Conservation (phyloP, 169 alveolate species). For the Cryptosporidium felis region DNA sequence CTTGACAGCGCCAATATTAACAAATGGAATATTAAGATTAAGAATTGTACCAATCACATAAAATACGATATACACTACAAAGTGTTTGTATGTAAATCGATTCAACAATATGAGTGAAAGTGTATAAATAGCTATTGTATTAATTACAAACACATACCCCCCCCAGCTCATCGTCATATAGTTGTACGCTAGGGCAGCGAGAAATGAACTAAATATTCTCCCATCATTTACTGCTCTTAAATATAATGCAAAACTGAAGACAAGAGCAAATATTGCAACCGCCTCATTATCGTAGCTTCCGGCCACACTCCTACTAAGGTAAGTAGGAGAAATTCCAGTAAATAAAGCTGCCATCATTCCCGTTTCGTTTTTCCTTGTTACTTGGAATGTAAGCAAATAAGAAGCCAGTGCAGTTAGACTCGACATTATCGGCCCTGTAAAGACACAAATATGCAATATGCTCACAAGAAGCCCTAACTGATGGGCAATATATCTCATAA, state of each 20-base stretch:
- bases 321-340: slow-evolving; percentile 95
- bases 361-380: slow-evolving; percentile 91
- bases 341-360: slow-evolving; percentile 95
- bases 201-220: slow-evolving; percentile 81
- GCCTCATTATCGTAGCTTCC: slow-evolving; percentile 99
- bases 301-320: slow-evolving; percentile 93
- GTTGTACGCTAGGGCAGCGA: slow-evolving; percentile 81
- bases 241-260: slow-evolving; percentile 92
- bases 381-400: slow-evolving; percentile 85
- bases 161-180: slow-evolving; percentile 99
- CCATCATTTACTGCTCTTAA: slow-evolving; percentile 93
- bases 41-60: slow-evolving; percentile 91
- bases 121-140: slow-evolving; percentile 93
- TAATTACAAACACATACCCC: slow-evolving; percentile 96
- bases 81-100: slow-evolving; percentile 85
- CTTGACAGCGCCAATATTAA: slow-evolving; percentile 87
- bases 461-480: slow-evolving; percentile 86
- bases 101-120: slow-evolving; percentile 89
- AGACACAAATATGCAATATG: slow-evolving; percentile 94
- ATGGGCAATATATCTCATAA: slow-evolving; percentile 78
- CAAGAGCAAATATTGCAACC: slow-evolving; percentile 95
- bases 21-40: slow-evolving; percentile 95
- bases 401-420: slow-evolving; percentile 93
- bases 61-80: slow-evolving; percentile 90
- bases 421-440: slow-evolving; percentile 95